phyloP scores from a whole-genome alignment of 2,329 filamentous ascomycete genomes.

The Hymenoscyphus repandus region DNA sequence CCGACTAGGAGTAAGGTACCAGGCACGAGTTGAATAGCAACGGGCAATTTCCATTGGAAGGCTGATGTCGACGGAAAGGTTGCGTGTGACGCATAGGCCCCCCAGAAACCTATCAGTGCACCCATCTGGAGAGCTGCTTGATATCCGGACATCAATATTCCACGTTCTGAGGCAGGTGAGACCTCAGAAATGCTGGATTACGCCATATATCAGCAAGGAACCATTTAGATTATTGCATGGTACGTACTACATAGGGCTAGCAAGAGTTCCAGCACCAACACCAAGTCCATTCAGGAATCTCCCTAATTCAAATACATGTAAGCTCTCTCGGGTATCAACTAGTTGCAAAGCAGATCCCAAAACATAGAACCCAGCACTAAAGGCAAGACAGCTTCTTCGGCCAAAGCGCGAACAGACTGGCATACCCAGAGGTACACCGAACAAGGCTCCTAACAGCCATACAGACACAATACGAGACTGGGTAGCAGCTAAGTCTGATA shows the following conservation, averaged over 20 bases:
- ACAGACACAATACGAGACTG: conserved; percentile 7
- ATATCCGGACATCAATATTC: conserved; percentile 39
- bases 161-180: conserved; percentile 41
- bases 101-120: conserved; percentile 39
- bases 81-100: conserved; percentile 43
- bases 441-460: conserved; percentile 8
- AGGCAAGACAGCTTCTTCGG: conserved; percentile 4
- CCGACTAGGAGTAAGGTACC: too few relatives aligned
- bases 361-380: conserved; percentile 4
- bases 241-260: conserved; percentile 5
- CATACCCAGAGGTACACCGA: conserved; percentile 9
- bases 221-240: background rate
- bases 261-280: conserved; percentile 11
- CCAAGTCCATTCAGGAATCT: conserved; percentile 10
- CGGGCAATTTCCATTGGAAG: too few relatives aligned
- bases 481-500: conserved; percentile 2
- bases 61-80: conserved; percentile 35
- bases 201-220: background rate
- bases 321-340: background rate
- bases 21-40: too few relatives aligned
- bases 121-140: conserved; percentile 40
- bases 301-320: conserved; percentile 6
- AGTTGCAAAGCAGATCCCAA: conserved; percentile 5
- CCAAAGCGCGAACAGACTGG: conserved; percentile 6
- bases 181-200: conserved; percentile 35